A percentile compares a stretch with the other conserved stretches of the same genome.
Evolutionary conservation across 1,284 basidiomycete genomes (phyloP).

Genomic region (Prillingera fragicola): DNA sequence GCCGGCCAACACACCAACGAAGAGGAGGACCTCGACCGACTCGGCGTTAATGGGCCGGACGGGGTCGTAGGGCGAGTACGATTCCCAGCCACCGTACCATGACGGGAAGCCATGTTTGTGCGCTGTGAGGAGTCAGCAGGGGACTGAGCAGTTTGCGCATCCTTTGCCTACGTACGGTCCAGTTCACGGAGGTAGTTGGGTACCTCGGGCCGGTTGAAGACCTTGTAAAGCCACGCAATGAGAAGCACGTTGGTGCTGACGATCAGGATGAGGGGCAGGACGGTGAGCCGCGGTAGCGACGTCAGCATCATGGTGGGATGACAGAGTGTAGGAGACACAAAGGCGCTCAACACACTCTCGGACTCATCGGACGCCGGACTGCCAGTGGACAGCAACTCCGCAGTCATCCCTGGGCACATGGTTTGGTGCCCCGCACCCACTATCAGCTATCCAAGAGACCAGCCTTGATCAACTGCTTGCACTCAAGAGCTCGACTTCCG

Average conservation of each 20-base stretch:
- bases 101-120: constrained; percentile 3
- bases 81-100: background rate
- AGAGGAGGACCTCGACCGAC: constrained; percentile 2
- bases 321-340: background rate
- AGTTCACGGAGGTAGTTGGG: constrained; percentile 6
- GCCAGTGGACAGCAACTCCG: too few relatives aligned
- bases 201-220: background rate
- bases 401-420: too few relatives aligned
- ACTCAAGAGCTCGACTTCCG: too few relatives aligned
- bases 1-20: background rate
- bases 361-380: too few relatives aligned
- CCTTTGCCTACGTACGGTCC: constrained; percentile 1
- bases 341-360: too few relatives aligned
- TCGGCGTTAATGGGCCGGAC: background rate
- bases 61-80: constrained; percentile 1
- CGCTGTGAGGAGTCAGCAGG: background rate
- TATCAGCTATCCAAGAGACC: too few relatives aligned
- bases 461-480: too few relatives aligned
- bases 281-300: background rate
- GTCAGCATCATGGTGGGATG: background rate
- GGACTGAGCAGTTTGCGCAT: background rate
- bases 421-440: too few relatives aligned
- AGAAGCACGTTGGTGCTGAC: background rate
- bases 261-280: background rate
- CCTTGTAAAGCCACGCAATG: background rate